Base-by-base conservation (phyloP, 1,284 basidiomycete genomes). In the Jaminaea rosea region DNA sequence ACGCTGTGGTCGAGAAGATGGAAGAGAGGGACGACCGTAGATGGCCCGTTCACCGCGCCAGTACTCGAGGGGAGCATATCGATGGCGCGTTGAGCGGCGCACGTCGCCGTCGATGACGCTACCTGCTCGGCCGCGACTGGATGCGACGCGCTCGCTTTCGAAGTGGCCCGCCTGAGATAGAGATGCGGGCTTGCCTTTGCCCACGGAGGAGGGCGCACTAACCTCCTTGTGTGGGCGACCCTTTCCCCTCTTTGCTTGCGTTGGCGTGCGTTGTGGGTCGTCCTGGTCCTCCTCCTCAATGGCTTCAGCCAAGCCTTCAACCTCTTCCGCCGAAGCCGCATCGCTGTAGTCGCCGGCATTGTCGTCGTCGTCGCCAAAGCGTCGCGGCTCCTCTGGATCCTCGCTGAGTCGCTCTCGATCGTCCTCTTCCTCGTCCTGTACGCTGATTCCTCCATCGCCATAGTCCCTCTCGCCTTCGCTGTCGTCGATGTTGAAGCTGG, bases 21-120 rank as follows among this genome's bases (percentile, higher is more conserved):
- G n/a, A n/a, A n/a, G n/a, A n/a, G n/a, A n/a, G 32, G 34, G 27
- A 19, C 68, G 58, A 8, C 77, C 49, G 64, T 90, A 96, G 6
- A 91, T 83, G 24, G 89, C 81, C 56, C 84, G 85, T 75, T 98
- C 93, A 59, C 84, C 83, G n/a, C 88, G 82, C 94, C 94, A 98
- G 77, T 80, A 94, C 36, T 89, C 86, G 26, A 98, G 78, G 1
- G 93, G 94, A 44, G 78, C 77, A 64, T 83, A 84, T 13, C 84
- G 82, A 49, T 81, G 78, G 19, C 92, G 83, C 45, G 78, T 79
- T 27, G 87, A 84, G 44, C 87, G 83, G 7, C 91, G 84, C 2
- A 87, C 77, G 27, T 86, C 87, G 17, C 83, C 78, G 7, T 66
- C 64, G 53, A 64, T 60, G 32, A 50, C 45, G n/a, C 49, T 56